Percentiles rank a stretch among this genome's conserved stretches.
These are phyloP conservation scores for Pseudozyma sp. DNA, from an alignment of 1,284 basidiomycete genomes.

Conservation along the genomic window DNA sequence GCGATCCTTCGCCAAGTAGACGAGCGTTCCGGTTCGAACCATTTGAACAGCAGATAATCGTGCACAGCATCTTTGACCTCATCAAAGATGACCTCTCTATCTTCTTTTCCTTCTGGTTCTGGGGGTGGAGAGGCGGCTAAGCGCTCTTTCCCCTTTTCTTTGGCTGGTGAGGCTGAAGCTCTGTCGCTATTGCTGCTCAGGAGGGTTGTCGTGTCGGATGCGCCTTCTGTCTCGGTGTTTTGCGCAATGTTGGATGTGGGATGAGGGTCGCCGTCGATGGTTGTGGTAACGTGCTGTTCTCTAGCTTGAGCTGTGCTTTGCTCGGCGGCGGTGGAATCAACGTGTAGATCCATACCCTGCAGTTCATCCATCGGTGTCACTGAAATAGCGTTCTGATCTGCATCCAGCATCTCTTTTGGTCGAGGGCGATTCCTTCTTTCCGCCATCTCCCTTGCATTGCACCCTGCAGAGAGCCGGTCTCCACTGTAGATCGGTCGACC, in stretches of 20 bases:
- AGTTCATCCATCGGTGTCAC: conserved; percentile 20
- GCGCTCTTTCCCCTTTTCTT: not conserved
- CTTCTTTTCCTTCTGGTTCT: conserved; percentile 29
- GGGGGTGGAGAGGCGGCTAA: conserved; percentile 9
- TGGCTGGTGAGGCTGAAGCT: not conserved
- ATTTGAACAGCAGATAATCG: conserved; percentile 63
- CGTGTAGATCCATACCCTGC: conserved; percentile 3
- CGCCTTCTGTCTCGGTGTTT: too few relatives aligned
- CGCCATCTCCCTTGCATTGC: conserved; percentile 45
- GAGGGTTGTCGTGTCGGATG: too few relatives aligned
- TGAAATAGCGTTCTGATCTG: conserved; percentile 11
- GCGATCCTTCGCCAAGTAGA: conserved; percentile 56
- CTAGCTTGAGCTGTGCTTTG: not conserved
- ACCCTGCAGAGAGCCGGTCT: conserved; percentile 33
- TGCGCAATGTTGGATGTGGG: not conserved
- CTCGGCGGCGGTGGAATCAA: not conserved
- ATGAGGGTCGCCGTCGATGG: conserved; percentile 22
- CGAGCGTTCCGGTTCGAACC: conserved; percentile 63
- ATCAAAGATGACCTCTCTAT: conserved; percentile 57
- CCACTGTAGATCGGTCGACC: conserved; percentile 53
- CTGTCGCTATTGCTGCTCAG: too few relatives aligned
- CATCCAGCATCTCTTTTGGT: conserved; percentile 38
- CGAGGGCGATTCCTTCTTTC: conserved; percentile 53
- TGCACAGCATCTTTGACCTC: conserved; percentile 63
- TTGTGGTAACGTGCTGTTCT: not conserved